Percentiles rank a stretch among this genome's conserved stretches.
These are phyloP conservation scores for Malus fusca DNA, from an alignment of 306 rosid species.

Conservation along the genomic window DNA sequence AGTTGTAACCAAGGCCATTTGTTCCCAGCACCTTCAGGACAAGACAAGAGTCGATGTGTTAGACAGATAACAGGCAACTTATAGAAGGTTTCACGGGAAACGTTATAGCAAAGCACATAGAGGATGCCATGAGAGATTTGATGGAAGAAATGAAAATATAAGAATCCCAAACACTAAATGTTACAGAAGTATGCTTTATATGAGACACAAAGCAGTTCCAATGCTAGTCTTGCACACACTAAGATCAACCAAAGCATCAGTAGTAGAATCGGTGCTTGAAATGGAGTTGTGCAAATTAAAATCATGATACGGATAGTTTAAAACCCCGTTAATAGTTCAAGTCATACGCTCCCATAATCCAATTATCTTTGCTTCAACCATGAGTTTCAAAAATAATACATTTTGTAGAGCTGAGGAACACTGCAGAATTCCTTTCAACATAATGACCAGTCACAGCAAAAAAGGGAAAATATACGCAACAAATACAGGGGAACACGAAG, in stretches of 20 bases:
- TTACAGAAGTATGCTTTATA: background rate
- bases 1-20: conserved; percentile 90
- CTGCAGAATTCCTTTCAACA: background rate
- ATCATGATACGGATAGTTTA: background rate
- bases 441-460: background rate
- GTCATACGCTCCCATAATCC: background rate
- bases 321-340: background rate
- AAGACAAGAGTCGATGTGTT: conserved; percentile 2
- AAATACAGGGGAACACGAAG: background rate
- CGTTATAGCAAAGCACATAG: background rate
- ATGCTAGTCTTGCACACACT: background rate
- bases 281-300: background rate
- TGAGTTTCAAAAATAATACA: no score
- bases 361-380: no score
- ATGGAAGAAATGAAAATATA: background rate
- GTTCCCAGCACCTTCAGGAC: conserved; percentile 25
- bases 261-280: background rate
- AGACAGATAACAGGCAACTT: background rate
- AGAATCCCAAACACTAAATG: background rate
- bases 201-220: background rate
- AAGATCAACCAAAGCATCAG: background rate
- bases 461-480: background rate
- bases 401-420: background rate
- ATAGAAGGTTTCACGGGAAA: background rate
- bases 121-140: background rate